A percentile compares a stretch with the other conserved stretches of the same genome.
Conservation (phyloP, 2,329 filamentous ascomycete species). For the Exophiala spinifera region DNA sequence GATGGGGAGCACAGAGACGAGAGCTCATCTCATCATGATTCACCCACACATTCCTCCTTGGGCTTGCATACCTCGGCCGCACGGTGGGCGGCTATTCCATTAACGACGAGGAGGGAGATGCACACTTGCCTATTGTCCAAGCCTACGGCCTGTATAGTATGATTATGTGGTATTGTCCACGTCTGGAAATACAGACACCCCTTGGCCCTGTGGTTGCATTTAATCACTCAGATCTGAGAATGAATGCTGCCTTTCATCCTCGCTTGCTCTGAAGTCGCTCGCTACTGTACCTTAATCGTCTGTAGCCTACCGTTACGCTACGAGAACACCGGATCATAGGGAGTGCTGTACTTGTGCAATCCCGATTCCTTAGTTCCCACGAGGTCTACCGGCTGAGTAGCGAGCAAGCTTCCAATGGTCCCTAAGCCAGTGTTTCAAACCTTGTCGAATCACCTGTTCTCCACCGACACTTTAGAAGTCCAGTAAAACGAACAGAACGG, state of each 20-base stretch:
- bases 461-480: not conserved
- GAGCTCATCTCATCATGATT: too few species aligned
- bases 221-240: not conserved
- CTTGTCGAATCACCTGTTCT: not conserved
- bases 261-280: not conserved
- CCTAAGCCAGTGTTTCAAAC: slow-evolving; percentile 16
- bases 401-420: not conserved
- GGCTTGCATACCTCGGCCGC: too few species aligned
- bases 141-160: too few species aligned
- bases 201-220: not conserved
- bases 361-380: slow-evolving; percentile 15
- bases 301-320: too few species aligned
- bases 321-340: too few species aligned
- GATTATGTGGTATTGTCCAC: too few species aligned
- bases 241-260: not conserved
- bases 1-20: not conserved
- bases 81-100: not conserved
- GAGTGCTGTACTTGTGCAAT: too few species aligned
- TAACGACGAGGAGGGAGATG: too few species aligned
- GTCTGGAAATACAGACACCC: too few species aligned
- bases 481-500: not conserved
- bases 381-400: not conserved
- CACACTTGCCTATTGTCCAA: too few species aligned
- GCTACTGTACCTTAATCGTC: too few species aligned
- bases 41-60: too few species aligned